phyloP scores from a whole-genome alignment of 768 basidiomycete species.

The Suillus decipiens region DNA sequence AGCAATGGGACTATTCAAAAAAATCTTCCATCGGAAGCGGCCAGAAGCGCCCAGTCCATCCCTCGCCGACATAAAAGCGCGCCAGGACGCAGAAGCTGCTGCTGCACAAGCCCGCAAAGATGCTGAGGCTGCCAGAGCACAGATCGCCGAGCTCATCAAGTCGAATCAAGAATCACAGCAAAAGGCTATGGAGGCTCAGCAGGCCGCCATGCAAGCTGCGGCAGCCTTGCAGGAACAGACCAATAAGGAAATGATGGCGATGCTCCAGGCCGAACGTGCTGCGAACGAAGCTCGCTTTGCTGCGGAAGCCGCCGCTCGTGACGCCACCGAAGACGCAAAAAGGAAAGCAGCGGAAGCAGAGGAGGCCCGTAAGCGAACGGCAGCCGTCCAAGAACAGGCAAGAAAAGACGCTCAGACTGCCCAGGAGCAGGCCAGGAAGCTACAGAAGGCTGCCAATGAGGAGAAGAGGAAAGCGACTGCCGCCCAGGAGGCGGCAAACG shows the following conservation, averaged over 20 bases:
- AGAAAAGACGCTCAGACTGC: conserved; percentile 13
- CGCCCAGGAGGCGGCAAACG: conserved; percentile 18
- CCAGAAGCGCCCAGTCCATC: conserved; percentile 9
- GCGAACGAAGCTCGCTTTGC: conserved; percentile 6
- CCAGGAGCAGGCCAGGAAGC: conserved; percentile 8
- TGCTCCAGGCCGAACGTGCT: conserved; percentile 2
- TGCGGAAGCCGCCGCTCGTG: conserved; percentile 12
- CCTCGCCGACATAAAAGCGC: not conserved
- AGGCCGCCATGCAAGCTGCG: not conserved
- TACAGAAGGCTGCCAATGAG: conserved; percentile 20
- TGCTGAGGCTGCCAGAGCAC: conserved; percentile 6
- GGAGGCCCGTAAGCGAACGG: conserved; percentile 16
- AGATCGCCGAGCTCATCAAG: not conserved
- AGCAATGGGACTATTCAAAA: not conserved
- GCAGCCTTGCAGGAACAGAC: conserved; percentile 2
- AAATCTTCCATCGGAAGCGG: not conserved
- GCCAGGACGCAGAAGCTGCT: conserved; percentile 9
- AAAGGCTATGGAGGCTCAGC: not conserved
- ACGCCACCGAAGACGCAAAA: conserved; percentile 3
- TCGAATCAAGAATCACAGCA: conserved; percentile 4
- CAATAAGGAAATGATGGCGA: conserved; percentile 7
- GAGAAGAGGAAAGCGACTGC: conserved; percentile 23
- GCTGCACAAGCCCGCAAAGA: conserved; percentile 5
- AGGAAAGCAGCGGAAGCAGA: conserved; percentile 9
- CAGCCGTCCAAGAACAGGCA: conserved; percentile 14